Evolutionary conservation across 352 stramenopile species (phyloP).

Genomic region (Pythium folliculosum): DNA sequence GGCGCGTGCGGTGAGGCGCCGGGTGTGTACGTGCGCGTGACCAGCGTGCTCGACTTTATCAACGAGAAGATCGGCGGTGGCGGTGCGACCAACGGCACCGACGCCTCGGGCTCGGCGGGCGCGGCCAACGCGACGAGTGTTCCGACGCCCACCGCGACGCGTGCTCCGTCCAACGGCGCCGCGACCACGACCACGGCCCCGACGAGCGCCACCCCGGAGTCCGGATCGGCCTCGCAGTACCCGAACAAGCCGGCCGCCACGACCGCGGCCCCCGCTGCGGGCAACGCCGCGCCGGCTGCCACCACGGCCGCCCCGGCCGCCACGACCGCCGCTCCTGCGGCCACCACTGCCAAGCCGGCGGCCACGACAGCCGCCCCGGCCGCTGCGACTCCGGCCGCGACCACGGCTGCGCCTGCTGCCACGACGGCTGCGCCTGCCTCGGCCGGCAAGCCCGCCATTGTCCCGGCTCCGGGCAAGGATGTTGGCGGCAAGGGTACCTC

Average conservation of each 20-base stretch:
- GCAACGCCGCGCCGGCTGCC: neutral
- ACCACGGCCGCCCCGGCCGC: slow-evolving; percentile 1
- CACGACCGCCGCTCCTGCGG: neutral
- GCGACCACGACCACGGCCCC: neutral
- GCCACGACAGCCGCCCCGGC: slow-evolving; percentile 1
- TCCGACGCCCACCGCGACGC: neutral
- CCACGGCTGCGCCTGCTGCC: neutral
- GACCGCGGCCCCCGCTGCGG: slow-evolving; percentile 15
- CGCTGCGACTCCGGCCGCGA: neutral
- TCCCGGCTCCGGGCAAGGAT: neutral
- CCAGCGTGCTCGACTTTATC: slow-evolving; percentile 57
- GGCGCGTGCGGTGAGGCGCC: slow-evolving; percentile 51
- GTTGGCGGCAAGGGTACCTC: neutral
- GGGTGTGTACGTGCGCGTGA: slow-evolving; percentile 60
- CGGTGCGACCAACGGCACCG: slow-evolving; percentile 10
- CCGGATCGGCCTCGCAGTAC: neutral
- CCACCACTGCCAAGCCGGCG: neutral
- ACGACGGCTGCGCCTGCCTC: neutral
- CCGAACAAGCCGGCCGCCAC: slow-evolving; percentile 15
- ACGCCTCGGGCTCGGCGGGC: neutral
- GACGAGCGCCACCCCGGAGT: neutral
- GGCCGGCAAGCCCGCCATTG: neutral
- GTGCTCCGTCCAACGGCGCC: neutral
- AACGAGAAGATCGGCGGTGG: slow-evolving; percentile 47
- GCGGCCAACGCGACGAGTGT: neutral